Percentiles rank a stretch among this genome's conserved stretches.
Conservation (phyloP, 2,329 filamentous ascomycete genomes). For the Aureobasidium sp. region DNA sequence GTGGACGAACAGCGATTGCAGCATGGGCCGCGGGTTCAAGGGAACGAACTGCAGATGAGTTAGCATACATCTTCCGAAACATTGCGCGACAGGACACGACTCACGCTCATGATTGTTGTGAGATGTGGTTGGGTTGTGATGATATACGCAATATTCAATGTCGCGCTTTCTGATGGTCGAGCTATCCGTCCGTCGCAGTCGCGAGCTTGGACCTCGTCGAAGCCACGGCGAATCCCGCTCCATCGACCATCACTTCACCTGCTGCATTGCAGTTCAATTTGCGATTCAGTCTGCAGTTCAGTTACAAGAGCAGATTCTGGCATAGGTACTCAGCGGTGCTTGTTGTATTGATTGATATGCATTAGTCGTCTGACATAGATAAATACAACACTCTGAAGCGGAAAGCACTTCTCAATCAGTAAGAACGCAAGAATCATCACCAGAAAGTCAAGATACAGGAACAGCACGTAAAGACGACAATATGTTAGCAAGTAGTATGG, state of each 20-base stretch:
- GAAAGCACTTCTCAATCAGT: neutral
- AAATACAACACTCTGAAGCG: too few relatives aligned
- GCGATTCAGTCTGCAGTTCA: too few relatives aligned
- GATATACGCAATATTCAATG: neutral
- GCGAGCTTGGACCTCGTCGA: neutral
- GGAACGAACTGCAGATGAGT: conserved; percentile 57
- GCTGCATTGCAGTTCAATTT: neutral
- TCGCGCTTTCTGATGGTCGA: conserved; percentile 1
- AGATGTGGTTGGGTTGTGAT: neutral
- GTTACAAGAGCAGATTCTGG: too few relatives aligned
- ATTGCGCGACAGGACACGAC: neutral
- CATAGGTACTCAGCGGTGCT: too few relatives aligned
- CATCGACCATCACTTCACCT: neutral
- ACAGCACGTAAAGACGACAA: neutral
- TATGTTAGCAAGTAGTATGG: neutral
- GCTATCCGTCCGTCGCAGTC: neutral
- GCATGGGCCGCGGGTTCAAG: conserved; percentile 92
- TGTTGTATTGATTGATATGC: too few relatives aligned
- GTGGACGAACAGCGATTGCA: conserved; percentile 71
- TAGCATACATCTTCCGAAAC: neutral
- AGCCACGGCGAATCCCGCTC: neutral
- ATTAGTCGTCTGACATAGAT: too few relatives aligned
- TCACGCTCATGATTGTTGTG: conserved; percentile 3
- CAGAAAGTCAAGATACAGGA: neutral
- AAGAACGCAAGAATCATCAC: too few relatives aligned